Percentiles rank a stretch among this genome's conserved stretches.
Evolutionary conservation across 306 rosid species (phyloP).

Genomic region (Oxytropis ochrocephala): DNA sequence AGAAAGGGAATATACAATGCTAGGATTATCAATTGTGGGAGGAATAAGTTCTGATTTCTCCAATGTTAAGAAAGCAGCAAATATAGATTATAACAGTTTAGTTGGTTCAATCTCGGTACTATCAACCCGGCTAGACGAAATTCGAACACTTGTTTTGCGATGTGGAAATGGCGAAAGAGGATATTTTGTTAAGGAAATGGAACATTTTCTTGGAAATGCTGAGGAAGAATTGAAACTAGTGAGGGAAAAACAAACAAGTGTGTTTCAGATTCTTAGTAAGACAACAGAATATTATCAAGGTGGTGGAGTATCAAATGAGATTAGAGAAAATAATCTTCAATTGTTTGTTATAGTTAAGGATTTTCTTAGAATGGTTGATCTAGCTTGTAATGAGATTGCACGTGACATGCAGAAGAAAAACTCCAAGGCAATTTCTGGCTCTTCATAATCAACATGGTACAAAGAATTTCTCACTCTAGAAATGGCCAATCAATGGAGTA

Average conservation of each 20-base stretch:
- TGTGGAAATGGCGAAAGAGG: slow-evolving; percentile 44
- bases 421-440: slow-evolving; percentile 20
- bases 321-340: slow-evolving; percentile 41
- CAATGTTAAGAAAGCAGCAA: slow-evolving; percentile 68
- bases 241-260: slow-evolving; percentile 48
- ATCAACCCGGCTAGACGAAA: slow-evolving; percentile 29
- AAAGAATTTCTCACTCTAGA: too few species aligned
- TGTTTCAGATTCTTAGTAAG: slow-evolving; percentile 48
- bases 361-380: slow-evolving; percentile 87
- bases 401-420: slow-evolving; percentile 54
- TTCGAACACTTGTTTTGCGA: slow-evolving; percentile 30
- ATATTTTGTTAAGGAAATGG: slow-evolving; percentile 62
- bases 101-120: slow-evolving; percentile 43
- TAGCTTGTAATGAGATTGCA: slow-evolving; percentile 67
- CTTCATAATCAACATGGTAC: too few species aligned
- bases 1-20: slow-evolving; percentile 54
- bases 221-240: slow-evolving; percentile 50
- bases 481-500: neutral
- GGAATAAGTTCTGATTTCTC: slow-evolving; percentile 80
- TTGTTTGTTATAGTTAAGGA: slow-evolving; percentile 72
- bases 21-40: slow-evolving; percentile 85
- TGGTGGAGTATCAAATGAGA: slow-evolving; percentile 60
- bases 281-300: slow-evolving; percentile 67
- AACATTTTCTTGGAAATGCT: slow-evolving; percentile 49
- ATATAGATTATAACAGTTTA: slow-evolving; percentile 49